Evolutionary conservation across 164 flowering plant species (phyloP), one percentile per base, ranked within the genome.

Genomic region (Nelumbo lutea): DNA sequence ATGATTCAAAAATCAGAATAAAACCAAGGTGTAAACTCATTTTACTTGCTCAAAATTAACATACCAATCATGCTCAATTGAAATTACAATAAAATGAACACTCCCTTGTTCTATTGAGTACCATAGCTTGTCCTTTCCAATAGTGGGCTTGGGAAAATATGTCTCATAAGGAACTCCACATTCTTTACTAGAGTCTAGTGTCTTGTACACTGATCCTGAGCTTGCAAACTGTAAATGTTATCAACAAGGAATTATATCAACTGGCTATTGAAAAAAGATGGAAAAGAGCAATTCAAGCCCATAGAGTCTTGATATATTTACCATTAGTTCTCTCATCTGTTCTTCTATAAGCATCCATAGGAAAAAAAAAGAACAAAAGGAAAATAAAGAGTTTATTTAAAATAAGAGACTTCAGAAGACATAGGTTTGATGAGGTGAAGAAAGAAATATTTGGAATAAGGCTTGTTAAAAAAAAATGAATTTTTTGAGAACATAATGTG

Each of bases 121-220:
- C 27, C 27, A 27, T 27, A 0, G 27, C 27, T 27, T 27, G 27
- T 93, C 96, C 72, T 88, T 88, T n/a, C 68, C 86, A 1, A 73
- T 13, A 0, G 87, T 86, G 40, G 98, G 98, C 97, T 91, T 89
- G 2, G 80, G 97, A 68, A 91, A 90, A 63, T 93, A 93, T 0
- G 93, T 86, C 77, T 91, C 97, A 47, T 93, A 93, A 13, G 96
- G 76, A 41, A 93, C 83, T 51, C 98, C 98, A 80, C 96, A 91
- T 81, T 93, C 98, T 43, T 97, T 97, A 6, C 98, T 97, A 0
- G 97, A 93, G 68, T 93, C 97, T 1, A 91, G 86, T 15, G 87
- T 81, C 4, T 0, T 1, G 66, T 93, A 90, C 14, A 85, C 76
- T 6, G 97, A 88, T 42, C 89, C 92, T 1, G 94, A 82, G 52